Conservation (phyloP, 768 basidiomycete genomes). For the Melanogaster broomeanus region DNA sequence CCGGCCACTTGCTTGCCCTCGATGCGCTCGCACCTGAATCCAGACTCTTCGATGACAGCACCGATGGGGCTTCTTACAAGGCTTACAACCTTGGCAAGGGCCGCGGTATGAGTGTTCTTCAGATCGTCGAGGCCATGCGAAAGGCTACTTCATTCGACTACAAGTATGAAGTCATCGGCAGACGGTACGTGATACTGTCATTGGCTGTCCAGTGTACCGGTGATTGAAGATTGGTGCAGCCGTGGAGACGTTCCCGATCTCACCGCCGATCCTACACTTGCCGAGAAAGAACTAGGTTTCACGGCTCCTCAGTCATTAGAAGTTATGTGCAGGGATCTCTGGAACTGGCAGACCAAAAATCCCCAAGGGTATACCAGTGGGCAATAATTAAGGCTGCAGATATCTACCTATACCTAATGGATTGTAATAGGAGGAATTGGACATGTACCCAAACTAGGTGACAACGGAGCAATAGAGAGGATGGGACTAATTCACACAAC, state of each 20-base stretch:
- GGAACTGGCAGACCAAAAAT: slow-evolving; percentile 99
- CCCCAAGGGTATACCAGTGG: slow-evolving; percentile 65
- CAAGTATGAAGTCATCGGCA: slow-evolving; percentile 86
- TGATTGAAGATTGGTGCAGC: slow-evolving; percentile 40
- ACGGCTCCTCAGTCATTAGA: slow-evolving; percentile 78
- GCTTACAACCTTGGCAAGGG: slow-evolving; percentile 98
- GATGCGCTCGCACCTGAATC: slow-evolving; percentile 73
- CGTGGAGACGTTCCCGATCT: slow-evolving; percentile 95
- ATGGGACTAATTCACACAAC: slow-evolving; percentile 34
- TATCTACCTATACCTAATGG: slow-evolving; percentile 23
- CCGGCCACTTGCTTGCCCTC: slow-evolving; percentile 89
- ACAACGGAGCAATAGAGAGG: neutral
- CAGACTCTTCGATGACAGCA: slow-evolving; percentile 53
- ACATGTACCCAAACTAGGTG: neutral
- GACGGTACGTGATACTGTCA: slow-evolving; percentile 60
- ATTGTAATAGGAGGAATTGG: slow-evolving; percentile 11
- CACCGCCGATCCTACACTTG: slow-evolving; percentile 89
- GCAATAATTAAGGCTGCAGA: slow-evolving; percentile 15
- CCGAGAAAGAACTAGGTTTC: slow-evolving; percentile 93
- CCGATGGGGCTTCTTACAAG: slow-evolving; percentile 68
- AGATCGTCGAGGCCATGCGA: slow-evolving; percentile 94
- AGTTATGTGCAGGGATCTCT: slow-evolving; percentile 94
- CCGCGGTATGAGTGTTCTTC: slow-evolving; percentile 85
- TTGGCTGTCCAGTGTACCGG: neutral
- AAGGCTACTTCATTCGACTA: slow-evolving; percentile 87